These are phyloP conservation scores for Albophoma yamanashiensis DNA, from an alignment of 2,329 filamentous ascomycete species.

Conservation along the genomic window DNA sequence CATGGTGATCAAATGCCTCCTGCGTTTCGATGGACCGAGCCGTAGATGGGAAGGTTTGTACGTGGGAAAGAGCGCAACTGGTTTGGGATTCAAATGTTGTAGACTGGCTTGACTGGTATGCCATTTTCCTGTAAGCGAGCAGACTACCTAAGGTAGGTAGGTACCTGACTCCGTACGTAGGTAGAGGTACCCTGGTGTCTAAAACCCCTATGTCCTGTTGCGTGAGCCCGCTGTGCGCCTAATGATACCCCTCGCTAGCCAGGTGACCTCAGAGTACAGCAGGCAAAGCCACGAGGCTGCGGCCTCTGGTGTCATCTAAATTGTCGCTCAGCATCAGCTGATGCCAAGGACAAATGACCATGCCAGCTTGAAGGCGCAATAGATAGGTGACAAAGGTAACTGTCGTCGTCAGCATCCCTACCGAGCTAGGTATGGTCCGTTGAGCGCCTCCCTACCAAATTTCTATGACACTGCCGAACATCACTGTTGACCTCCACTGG, in stretches of 20 bases:
- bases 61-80: neutral
- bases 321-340: neutral
- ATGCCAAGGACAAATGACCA: neutral
- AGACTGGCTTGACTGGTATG: too few relatives aligned
- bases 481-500: too few relatives aligned
- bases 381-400: too few relatives aligned
- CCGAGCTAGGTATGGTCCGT: too few relatives aligned
- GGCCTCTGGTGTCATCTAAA: neutral
- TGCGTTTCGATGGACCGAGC: neutral
- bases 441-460: too few relatives aligned
- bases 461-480: too few relatives aligned
- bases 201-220: neutral
- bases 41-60: neutral
- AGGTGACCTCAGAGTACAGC: neutral
- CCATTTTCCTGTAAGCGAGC: too few relatives aligned
- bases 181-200: too few relatives aligned
- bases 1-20: neutral
- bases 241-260: neutral
- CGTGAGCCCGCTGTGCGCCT: neutral
- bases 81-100: neutral
- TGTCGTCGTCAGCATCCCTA: too few relatives aligned
- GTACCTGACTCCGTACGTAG: too few relatives aligned
- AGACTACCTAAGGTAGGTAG: too few relatives aligned
- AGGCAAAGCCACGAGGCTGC: neutral
- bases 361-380: neutral